Evolutionary conservation across 202 grass and related monocot species (phyloP), one percentile per base, ranked within the genome.

Genomic region (Digitaria exilis): DNA sequence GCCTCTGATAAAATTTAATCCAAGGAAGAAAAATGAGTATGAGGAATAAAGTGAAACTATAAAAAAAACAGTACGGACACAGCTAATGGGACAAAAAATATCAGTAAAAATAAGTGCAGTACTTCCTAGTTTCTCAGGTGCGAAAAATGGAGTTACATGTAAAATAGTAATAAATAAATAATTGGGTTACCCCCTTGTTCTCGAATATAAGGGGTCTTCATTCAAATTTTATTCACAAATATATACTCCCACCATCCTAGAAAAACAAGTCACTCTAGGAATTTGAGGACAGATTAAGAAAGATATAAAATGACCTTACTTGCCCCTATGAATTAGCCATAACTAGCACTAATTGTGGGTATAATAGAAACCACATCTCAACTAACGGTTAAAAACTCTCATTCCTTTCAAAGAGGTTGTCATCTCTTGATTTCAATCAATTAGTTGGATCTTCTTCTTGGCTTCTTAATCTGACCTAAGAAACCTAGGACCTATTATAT

Each of bases 1-100:
- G 86, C 87, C 69, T 93, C 90, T 96, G 76, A 26, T 77, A 41
- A 77, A 42, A 29, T 34, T 78, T 70, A 76, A 25, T 71, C 44
- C 6, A 58, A 84, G 46, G 2, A 0, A n/a, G n/a, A 41, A 76
- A 55, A 26, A 31, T 66, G 65, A 88, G 45, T 72, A 57, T 54
- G 9, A 43, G 0, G 19, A 3, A 43, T 52, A 30, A 50, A 30
- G 59, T n/a, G 34, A 46, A 57, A 76, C 16, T 69, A 15, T 9
- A 67, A n/a, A 29, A 50, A 57, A 28, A n/a, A n/a, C n/a, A 56
- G 34, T 30, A 25, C 3, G 1, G 46, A 4, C 24, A 29, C 67
- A 10, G 22, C 24, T 48, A 70, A 17, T 17, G 7, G 12, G 22
- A 28, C 6, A 45, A 26, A 28, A 28, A 13, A 42, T 46, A 46